These are phyloP conservation scores for Acorus calamus DNA, from an alignment of 106 monocot genomes.

Conservation along the genomic window DNA sequence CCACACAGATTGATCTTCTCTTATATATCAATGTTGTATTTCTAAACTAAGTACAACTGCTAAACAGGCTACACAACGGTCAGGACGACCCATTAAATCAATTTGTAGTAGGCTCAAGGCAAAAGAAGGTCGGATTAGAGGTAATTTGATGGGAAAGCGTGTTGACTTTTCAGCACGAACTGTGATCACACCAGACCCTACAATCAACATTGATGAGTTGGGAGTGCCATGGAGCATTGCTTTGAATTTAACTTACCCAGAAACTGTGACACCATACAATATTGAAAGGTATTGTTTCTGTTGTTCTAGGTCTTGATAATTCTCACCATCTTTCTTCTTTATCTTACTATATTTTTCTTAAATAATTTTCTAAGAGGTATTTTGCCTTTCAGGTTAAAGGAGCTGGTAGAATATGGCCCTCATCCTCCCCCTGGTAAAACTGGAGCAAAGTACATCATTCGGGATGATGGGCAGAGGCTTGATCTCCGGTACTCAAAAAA, in stretches of 20 bases:
- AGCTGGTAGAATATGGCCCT: constrained; percentile 97
- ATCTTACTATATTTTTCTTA: not conserved
- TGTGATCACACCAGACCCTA: constrained; percentile 91
- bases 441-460: constrained; percentile 94
- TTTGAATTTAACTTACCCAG: constrained; percentile 85
- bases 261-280: constrained; percentile 95
- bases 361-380: not conserved
- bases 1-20: not conserved
- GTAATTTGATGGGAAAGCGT: constrained; percentile 97
- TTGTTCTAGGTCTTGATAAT: not conserved
- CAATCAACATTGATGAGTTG: constrained; percentile 86
- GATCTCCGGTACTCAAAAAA: constrained; percentile 93
- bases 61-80: constrained; percentile 81
- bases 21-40: not conserved
- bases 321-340: no score
- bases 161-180: constrained; percentile 93
- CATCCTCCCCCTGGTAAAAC: constrained; percentile 99
- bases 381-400: constrained; percentile 52
- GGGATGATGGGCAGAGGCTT: constrained; percentile 98
- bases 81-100: constrained; percentile 90
- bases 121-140: constrained; percentile 96
- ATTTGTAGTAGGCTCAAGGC: constrained; percentile 97
- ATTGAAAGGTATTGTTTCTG: constrained; percentile 57
- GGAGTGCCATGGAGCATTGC: constrained; percentile 97
- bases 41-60: not conserved